Conservation (phyloP, 768 basidiomycete species). For the Lentinula aciculospora region DNA sequence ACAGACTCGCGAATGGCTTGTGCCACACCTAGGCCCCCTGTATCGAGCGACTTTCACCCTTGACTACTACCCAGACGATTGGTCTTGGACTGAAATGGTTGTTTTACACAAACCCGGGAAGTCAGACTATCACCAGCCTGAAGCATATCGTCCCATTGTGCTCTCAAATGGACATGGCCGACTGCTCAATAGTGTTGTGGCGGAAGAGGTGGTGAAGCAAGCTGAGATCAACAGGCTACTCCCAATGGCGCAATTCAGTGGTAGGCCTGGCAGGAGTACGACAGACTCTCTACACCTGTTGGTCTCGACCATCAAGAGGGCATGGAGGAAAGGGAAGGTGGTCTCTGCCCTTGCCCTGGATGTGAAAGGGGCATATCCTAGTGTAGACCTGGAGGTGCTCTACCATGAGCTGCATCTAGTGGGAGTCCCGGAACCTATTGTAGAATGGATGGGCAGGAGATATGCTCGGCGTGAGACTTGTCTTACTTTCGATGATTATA, state of each 20-base stretch:
- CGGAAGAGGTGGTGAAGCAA: background rate
- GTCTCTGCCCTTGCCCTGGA: conserved; percentile 23
- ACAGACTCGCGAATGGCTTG: conserved; percentile 8
- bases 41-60: conserved; percentile 7
- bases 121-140: conserved; percentile 16
- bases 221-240: conserved; percentile 17
- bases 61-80: background rate
- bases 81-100: conserved; percentile 11
- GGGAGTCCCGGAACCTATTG: conserved; percentile 16
- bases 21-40: conserved; percentile 13
- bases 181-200: background rate
- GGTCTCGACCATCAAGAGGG: conserved; percentile 14
- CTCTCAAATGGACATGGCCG: conserved; percentile 10
- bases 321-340: conserved; percentile 17
- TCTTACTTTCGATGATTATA: conserved; percentile 22
- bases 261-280: conserved; percentile 22
- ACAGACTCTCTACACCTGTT: conserved; percentile 22
- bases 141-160: conserved; percentile 21
- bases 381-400: conserved; percentile 12
- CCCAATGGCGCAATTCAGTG: conserved; percentile 22
- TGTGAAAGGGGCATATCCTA: conserved; percentile 23
- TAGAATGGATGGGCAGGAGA: conserved; percentile 10
- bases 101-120: conserved; percentile 21
- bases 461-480: conserved; percentile 15
- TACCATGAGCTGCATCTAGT: conserved; percentile 16